Evolutionary conservation across 2,329 filamentous ascomycete species (phyloP).

Genomic region (Aspergillus costaricaensis): DNA sequence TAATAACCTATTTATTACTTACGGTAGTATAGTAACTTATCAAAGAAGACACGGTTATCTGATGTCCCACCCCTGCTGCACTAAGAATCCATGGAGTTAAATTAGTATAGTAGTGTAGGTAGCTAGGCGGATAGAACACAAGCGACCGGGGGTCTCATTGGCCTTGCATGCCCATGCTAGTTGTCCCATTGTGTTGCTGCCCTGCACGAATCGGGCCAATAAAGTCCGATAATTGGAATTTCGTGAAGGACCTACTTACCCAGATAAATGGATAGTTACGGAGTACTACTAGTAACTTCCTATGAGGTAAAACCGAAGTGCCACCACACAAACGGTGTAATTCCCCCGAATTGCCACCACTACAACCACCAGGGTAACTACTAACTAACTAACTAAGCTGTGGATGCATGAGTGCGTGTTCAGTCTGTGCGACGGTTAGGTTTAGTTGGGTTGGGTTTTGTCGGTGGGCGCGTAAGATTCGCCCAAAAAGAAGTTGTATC

Average conservation of each 20-base stretch:
- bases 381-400: neutral
- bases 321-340: neutral
- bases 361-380: neutral
- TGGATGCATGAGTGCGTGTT: constrained; percentile 21
- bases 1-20: neutral
- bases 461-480: constrained; percentile 17
- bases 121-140: neutral
- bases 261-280: neutral
- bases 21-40: neutral
- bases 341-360: constrained; percentile 21
- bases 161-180: neutral
- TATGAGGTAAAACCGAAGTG: neutral
- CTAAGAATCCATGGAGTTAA: neutral
- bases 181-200: constrained; percentile 1
- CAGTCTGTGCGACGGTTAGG: constrained; percentile 10
- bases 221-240: neutral
- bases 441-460: neutral
- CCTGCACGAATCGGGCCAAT: constrained; percentile 3
- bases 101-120: no score
- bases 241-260: neutral
- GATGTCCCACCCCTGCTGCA: neutral
- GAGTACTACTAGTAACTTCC: constrained; percentile 5
- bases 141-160: neutral
- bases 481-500: no score
- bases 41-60: neutral